Conservation (phyloP, 495 filamentous ascomycete genomes). For the Cercophora newfieldiana region DNA sequence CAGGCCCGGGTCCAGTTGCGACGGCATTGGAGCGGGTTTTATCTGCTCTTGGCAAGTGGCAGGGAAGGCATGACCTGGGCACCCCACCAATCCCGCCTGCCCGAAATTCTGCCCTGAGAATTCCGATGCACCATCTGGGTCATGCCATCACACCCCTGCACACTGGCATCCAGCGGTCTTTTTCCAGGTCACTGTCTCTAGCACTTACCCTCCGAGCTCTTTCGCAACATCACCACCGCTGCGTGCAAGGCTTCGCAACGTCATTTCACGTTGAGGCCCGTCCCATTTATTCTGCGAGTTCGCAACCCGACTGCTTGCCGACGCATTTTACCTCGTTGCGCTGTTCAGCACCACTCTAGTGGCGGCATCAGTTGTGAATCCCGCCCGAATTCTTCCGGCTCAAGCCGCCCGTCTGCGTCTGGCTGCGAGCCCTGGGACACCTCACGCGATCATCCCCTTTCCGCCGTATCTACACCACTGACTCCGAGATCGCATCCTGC, state of each 20-base stretch:
- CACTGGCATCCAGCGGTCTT: neutral
- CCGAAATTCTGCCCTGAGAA: conserved; percentile 28
- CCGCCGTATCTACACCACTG: neutral
- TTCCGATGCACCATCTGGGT: conserved; percentile 22
- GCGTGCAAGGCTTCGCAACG: neutral
- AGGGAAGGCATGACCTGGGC: neutral
- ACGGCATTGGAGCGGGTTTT: neutral
- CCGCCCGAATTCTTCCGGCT: conserved; percentile 16
- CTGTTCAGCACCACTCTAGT: neutral
- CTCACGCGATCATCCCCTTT: conserved; percentile 34
- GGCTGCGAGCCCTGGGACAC: conserved; percentile 20
- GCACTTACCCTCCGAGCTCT: neutral
- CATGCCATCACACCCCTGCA: neutral
- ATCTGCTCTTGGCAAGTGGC: neutral
- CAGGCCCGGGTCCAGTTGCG: neutral
- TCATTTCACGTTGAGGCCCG: neutral
- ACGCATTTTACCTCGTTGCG: neutral
- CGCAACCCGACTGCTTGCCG: neutral
- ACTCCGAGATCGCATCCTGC: neutral
- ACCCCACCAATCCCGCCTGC: conserved; percentile 2
- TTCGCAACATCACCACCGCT: neutral
- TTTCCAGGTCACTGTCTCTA: neutral
- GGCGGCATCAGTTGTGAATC: neutral
- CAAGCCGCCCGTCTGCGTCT: conserved; percentile 2
- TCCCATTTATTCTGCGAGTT: neutral